Conservation (phyloP, 331 rosid genomes). For the Rosa hybrid region DNA sequence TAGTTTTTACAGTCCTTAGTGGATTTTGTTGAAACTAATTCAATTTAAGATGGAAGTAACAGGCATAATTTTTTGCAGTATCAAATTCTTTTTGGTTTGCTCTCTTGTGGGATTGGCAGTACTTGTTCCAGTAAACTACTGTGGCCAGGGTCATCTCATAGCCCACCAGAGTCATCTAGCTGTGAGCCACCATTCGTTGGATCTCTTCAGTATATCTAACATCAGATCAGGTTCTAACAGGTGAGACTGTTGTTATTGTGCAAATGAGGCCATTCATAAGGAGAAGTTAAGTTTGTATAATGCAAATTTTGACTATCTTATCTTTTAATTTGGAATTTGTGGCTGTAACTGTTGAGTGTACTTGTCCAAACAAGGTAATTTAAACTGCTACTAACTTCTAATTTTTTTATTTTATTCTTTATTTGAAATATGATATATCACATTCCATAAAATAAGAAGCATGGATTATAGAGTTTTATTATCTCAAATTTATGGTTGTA, state of each 20-base stretch:
- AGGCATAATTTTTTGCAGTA: conserved; percentile 39
- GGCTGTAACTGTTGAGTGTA: not conserved
- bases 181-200: conserved; percentile 49
- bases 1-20: not conserved
- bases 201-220: conserved; percentile 79
- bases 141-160: conserved; percentile 30
- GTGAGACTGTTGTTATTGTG: conserved; percentile 24
- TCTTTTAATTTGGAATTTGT: not conserved
- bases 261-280: not conserved
- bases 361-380: not conserved
- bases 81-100: conserved; percentile 68
- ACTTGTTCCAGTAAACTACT: conserved; percentile 72
- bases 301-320: not conserved
- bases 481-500: not conserved
- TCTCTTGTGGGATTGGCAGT: conserved; percentile 68
- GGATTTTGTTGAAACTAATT: not conserved
- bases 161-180: conserved; percentile 26
- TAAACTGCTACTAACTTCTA: not conserved
- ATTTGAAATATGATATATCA: not conserved
- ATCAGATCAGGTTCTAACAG: conserved; percentile 64
- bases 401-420: not conserved
- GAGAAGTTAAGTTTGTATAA: not conserved
- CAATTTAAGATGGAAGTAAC: not conserved
- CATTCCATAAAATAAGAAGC: not conserved
- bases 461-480: not conserved